phyloP scores from a whole-genome alignment of 768 basidiomycete species.

The Leccinum disarticulatum region DNA sequence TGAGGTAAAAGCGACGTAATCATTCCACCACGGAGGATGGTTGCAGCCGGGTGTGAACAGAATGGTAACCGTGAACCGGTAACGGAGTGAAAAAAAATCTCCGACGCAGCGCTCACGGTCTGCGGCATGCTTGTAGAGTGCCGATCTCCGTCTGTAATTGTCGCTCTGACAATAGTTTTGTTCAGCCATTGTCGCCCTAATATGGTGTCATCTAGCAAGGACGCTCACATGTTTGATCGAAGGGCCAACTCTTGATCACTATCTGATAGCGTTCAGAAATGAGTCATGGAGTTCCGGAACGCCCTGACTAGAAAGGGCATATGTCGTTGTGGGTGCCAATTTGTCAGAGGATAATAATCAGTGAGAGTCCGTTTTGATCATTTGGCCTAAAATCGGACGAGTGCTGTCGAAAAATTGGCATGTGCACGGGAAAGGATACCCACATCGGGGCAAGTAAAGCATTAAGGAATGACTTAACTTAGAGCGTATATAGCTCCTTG shows the following conservation, averaged over 20 bases:
- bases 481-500: background rate
- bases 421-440: conserved; percentile 6
- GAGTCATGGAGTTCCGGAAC: background rate
- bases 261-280: conserved; percentile 9
- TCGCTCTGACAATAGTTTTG: background rate
- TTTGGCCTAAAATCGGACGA: conserved; percentile 2
- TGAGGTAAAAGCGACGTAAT: conserved; percentile 1
- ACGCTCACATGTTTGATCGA: conserved; percentile 3
- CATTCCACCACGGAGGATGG: background rate
- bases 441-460: background rate
- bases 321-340: background rate
- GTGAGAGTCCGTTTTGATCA: background rate
- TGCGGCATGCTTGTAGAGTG: background rate
- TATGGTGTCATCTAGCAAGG: background rate
- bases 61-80: background rate
- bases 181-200: background rate
- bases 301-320: background rate
- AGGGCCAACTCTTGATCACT: background rate
- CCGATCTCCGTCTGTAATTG: background rate
- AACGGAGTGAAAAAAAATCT: background rate
- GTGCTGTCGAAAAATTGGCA: background rate
- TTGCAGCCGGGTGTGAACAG: background rate
- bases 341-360: background rate
- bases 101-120: background rate
- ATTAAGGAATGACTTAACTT: background rate